phyloP scores from a whole-genome alignment of 2,329 filamentous ascomycete species.

The Fusarium tjaetaba region DNA sequence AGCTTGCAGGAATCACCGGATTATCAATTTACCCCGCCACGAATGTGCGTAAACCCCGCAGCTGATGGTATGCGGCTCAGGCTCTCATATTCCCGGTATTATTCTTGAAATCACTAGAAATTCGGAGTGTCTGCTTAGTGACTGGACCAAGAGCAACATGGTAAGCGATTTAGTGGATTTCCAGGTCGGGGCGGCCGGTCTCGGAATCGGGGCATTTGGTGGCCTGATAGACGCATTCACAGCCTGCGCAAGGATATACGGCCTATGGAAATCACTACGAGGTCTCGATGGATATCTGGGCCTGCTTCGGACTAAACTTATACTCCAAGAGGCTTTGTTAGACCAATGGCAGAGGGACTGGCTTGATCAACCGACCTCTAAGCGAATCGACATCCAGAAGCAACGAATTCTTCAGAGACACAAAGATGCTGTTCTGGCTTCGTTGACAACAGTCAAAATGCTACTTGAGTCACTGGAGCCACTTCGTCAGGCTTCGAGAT shows the following conservation, averaged over 20 bases:
- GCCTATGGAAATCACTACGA: background rate
- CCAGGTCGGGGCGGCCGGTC: background rate
- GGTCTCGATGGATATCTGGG: background rate
- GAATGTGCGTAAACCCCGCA: background rate
- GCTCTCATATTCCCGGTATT: background rate
- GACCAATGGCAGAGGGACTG: slow-evolving; percentile 9
- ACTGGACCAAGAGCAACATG: background rate
- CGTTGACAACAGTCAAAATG: background rate
- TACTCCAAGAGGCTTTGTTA: background rate
- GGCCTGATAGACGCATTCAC: background rate
- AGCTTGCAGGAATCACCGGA: background rate
- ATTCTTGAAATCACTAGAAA: too few relatives aligned
- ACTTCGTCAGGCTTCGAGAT: background rate
- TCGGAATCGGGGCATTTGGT: background rate
- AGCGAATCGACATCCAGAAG: background rate
- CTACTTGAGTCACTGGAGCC: background rate
- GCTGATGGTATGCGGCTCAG: background rate
- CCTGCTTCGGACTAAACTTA: background rate
- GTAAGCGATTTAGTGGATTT: background rate
- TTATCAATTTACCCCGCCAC: slow-evolving; percentile 2
- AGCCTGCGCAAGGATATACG: background rate
- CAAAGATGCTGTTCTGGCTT: background rate
- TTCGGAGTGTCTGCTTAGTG: background rate
- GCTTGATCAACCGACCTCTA: background rate
- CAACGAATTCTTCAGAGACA: background rate